phyloP scores from a whole-genome alignment of 2,329 filamentous ascomycete genomes.

The Colletotrichum sp. region DNA sequence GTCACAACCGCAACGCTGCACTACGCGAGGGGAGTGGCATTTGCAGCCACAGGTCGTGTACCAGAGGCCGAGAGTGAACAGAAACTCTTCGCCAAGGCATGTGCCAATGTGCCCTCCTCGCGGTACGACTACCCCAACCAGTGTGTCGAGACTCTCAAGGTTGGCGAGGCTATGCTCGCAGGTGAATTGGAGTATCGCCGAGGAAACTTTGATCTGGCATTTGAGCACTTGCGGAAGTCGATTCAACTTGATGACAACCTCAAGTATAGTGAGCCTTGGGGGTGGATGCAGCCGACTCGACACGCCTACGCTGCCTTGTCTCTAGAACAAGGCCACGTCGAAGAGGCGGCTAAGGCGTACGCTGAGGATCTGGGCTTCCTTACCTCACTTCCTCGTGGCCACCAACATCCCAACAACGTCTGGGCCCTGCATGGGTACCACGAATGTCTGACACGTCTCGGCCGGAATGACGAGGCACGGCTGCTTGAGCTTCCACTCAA shows the following conservation, averaged over 20 bases:
- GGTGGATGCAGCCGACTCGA: slow-evolving; percentile 77
- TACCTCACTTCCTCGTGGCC: slow-evolving; percentile 62
- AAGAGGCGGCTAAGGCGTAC: slow-evolving; percentile 62
- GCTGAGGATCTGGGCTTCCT: slow-evolving; percentile 65
- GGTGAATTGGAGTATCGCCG: slow-evolving; percentile 76
- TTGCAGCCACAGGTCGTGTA: slow-evolving; percentile 61
- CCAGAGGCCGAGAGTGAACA: slow-evolving; percentile 58
- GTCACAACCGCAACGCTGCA: slow-evolving; percentile 70
- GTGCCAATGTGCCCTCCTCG: slow-evolving; percentile 56
- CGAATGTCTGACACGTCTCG: slow-evolving; percentile 67
- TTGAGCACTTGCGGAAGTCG: slow-evolving; percentile 59
- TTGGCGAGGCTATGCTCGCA: slow-evolving; percentile 70
- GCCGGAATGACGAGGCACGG: slow-evolving; percentile 42
- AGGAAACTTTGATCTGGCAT: slow-evolving; percentile 62
- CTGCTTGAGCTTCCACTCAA: slow-evolving; percentile 31
- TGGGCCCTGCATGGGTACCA: slow-evolving; percentile 78
- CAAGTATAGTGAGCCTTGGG: slow-evolving; percentile 76
- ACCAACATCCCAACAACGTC: slow-evolving; percentile 74
- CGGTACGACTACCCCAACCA: slow-evolving; percentile 74
- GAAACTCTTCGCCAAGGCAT: slow-evolving; percentile 53
- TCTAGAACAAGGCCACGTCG: slow-evolving; percentile 65
- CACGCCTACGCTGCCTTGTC: slow-evolving; percentile 74
- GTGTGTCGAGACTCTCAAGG: slow-evolving; percentile 63
- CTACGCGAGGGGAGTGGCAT: slow-evolving; percentile 72
- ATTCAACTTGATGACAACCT: slow-evolving; percentile 67